Evolutionary conservation across 106 monocot genomes (phyloP).

Genomic region (Cymbidium sinense): DNA sequence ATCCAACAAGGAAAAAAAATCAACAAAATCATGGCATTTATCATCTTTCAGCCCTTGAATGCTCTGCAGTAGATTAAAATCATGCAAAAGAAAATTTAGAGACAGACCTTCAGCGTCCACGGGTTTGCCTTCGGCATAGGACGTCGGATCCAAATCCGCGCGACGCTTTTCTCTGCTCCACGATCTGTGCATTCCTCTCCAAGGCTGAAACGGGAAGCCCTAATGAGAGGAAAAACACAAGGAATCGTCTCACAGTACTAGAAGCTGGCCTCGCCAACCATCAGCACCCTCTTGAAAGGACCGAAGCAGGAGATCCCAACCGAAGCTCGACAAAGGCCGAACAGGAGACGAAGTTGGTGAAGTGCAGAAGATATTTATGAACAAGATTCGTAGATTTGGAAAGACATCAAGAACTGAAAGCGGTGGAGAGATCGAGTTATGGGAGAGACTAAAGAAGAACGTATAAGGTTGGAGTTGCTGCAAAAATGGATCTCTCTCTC

Average conservation of each 20-base stretch:
- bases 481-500: background rate
- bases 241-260: background rate
- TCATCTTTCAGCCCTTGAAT: background rate
- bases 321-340: background rate
- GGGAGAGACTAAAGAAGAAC: background rate
- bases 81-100: background rate
- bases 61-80: background rate
- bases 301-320: background rate
- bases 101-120: background rate
- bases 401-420: background rate
- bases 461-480: background rate
- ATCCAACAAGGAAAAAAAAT: background rate
- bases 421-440: background rate
- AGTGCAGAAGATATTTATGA: background rate
- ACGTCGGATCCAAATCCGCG: background rate
- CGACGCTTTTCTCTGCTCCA: background rate
- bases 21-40: background rate
- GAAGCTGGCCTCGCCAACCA: background rate
- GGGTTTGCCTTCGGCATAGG: background rate
- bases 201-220: background rate
- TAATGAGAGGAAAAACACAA: background rate
- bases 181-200: constrained; percentile 7
- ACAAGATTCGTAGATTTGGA: background rate
- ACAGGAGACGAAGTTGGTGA: background rate
- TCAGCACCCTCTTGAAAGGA: background rate